Evolutionary conservation across 169 alveolate genomes (phyloP), one percentile per base, ranked within the genome.

Genomic region (Cryptosporidium andersoni): DNA sequence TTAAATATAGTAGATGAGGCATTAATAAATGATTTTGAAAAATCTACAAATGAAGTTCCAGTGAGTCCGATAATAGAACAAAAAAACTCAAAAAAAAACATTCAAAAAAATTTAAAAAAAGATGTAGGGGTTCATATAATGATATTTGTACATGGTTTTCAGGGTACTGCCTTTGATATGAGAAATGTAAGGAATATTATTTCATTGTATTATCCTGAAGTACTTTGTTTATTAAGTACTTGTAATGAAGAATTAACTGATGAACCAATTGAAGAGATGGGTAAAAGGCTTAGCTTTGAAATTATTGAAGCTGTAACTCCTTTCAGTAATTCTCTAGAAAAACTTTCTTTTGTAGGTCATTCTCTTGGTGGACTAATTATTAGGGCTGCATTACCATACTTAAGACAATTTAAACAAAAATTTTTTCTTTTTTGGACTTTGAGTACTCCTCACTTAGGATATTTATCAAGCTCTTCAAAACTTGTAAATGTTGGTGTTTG

Each of bases 61-160:
- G 43, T 43, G 34, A 74, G 55, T 43, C 85, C 85, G 1, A 45
- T 74, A 60, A 74, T 45, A 55, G 60, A 66, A 2, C 74, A 74
- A 42, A 16, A 25, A 56, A 66, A 58, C 3, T 74, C 60, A 58
- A 37, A 36, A 5, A 47, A 62, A 42, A 5, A 7, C 7, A 58
- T 9, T 9, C 55, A 74, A 43, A 9, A 25, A 16, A 8, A 1
- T 53, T 42, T 1, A 0, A 68, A 56, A 60, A 42, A 25, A 37
- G 16, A 67, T 47, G 80, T 82, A 45, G 90, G 91, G 11, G 82
- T 90, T 14, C 99, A 96, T 88, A 89, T 96, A 47, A 89, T 96
- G 37, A 96, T 96, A 12, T 92, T 96, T 66, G 96, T 94, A 2
- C 99, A 96, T 82, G 99, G 99, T 6, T 93, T 95, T 80, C 95